Base-by-base conservation (phyloP, 257 asterid species). In the Scutellaria barbata region DNA sequence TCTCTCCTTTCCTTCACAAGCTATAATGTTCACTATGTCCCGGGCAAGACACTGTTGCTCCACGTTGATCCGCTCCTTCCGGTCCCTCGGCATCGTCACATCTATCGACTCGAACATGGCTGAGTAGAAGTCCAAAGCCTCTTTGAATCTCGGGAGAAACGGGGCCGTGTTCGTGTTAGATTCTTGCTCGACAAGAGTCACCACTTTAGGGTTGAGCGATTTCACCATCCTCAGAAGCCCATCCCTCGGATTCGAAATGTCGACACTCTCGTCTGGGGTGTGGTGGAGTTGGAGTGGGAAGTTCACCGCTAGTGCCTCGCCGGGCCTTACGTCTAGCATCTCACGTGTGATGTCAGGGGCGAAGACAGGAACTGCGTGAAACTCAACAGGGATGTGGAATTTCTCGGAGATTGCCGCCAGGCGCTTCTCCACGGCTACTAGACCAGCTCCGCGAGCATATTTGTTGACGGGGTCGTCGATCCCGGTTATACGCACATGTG, bases 201-300 rank as follows among this genome's bases (percentile, higher is more conserved):
- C 92, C 45, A 92, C 97, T 58, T 83, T 87, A 0, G 98, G 96
- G 46, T 69, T 54, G 5, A 92, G 90, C 0, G 96, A 88, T 37
- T 74, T 90, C 53, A 92, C 82, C 93, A 87, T 84, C 82, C 98
- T 80, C 35, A 92, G 74, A 65, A 93, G 89, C 69, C 84, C 95
- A 12, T 93, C 98, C 69, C 98, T 81, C 0, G 96, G 98, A 60
- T 93, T 93, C 8, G 83, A 82, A 63, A 90, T 85, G 11, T 90
- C 97, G 6, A 93, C 97, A 4, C 98, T 87, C 87, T 93, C 97
- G 18, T 93, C 98, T 0, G 98, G 92, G 0, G 94, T 93, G 72
- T 93, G 98, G 78, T 93, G 98, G 68, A 93, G 96, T 81, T 87
- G 90, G 22, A 93, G 81, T 3, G 98, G 95, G 45, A 93, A 93